These are phyloP conservation scores for Penicillium ucsense DNA, from an alignment of 495 filamentous ascomycete species.

Conservation along the genomic window DNA sequence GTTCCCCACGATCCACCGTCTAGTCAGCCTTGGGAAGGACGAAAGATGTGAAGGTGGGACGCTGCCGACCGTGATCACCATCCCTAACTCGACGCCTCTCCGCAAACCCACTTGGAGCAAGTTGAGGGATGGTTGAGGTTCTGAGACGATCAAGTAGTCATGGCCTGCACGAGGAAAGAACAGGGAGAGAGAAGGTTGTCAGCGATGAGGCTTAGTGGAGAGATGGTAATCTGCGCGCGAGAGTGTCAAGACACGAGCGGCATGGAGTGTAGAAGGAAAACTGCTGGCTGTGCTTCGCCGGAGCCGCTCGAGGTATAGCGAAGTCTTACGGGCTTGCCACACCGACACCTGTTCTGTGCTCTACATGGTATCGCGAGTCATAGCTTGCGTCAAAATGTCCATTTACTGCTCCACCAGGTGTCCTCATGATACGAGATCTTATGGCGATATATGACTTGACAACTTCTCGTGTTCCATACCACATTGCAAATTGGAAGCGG, in stretches of 20 bases:
- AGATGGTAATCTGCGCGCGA: too few relatives aligned
- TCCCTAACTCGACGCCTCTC: conserved; percentile 21
- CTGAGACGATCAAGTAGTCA: conserved; percentile 6
- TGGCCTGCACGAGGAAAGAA: conserved; percentile 3
- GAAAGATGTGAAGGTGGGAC: conserved; percentile 13
- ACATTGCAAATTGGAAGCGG: too few relatives aligned
- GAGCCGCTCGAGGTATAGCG: conserved; percentile 10
- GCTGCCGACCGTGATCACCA: conserved; percentile 27
- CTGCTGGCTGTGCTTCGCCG: conserved; percentile 6
- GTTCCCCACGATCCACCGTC: conserved; percentile 13
- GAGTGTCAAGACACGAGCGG: too few relatives aligned
- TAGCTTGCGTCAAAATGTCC: neutral
- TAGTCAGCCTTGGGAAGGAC: conserved; percentile 9
- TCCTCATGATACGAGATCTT: too few relatives aligned
- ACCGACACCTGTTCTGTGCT: conserved; percentile 17
- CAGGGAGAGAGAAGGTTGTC: neutral
- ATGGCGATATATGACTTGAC: too few relatives aligned
- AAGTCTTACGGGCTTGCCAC: conserved; percentile 19
- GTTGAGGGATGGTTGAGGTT: conserved; percentile 1
- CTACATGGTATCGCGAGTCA: conserved; percentile 17
- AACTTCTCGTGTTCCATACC: too few relatives aligned
- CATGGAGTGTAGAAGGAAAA: neutral
- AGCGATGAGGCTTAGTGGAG: neutral
- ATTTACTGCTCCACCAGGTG: neutral
- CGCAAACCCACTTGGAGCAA: conserved; percentile 6